A percentile compares a stretch with the other conserved stretches of the same genome.
Evolutionary conservation across 2,329 filamentous ascomycete genomes (phyloP).

Genomic region (Septoria petroselini): DNA sequence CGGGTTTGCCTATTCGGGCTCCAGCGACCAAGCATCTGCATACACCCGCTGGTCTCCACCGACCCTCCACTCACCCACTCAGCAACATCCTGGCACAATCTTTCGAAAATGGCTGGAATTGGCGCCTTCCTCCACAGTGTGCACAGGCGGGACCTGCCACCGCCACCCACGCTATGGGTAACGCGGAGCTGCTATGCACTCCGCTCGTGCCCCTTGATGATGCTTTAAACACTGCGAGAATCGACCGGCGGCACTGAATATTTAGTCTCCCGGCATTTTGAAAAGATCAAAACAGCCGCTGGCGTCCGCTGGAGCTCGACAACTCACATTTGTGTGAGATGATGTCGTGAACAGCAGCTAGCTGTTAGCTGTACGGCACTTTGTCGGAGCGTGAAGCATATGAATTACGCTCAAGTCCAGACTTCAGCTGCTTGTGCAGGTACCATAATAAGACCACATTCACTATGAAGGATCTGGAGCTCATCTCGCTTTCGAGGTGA

Average conservation of each 20-base stretch:
- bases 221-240: background rate
- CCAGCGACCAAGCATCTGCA: constrained; percentile 5
- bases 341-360: background rate
- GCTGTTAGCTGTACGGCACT: constrained; percentile 3
- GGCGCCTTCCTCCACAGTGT: too few relatives aligned
- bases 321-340: background rate
- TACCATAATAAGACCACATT: background rate
- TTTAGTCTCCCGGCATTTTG: constrained; percentile 13
- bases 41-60: constrained; percentile 2
- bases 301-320: constrained; percentile 9
- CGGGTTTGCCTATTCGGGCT: constrained; percentile 6
- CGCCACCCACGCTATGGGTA: too few relatives aligned
- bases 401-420: background rate
- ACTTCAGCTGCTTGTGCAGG: background rate
- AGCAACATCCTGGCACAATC: too few relatives aligned
- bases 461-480: too few relatives aligned
- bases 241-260: constrained; percentile 4
- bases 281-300: constrained; percentile 4
- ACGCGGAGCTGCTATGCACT: background rate
- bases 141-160: too few relatives aligned
- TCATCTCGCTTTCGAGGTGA: too few relatives aligned
- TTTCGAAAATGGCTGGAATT: too few relatives aligned
- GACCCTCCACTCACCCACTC: background rate
- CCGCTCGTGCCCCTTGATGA: background rate
- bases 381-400: constrained; percentile 7